Base-by-base conservation (phyloP, 2,329 filamentous ascomycete species). In the Hansfordia pulvinata region DNA sequence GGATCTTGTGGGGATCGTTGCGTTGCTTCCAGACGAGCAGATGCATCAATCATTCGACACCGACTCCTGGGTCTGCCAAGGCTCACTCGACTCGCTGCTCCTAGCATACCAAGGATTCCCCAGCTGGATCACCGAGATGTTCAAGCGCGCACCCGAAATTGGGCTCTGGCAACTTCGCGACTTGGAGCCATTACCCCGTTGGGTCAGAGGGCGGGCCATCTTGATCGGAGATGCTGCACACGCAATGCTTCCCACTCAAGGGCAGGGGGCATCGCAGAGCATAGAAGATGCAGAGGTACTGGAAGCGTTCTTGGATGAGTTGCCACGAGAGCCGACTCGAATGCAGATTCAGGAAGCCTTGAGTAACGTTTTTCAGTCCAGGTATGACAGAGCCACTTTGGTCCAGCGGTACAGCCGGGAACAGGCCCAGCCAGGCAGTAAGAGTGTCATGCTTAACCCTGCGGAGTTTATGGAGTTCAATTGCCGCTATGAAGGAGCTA, bases 121-220 rank as follows among this genome's bases (percentile, higher is more conserved):
- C 0, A 27, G 32, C 0, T 62, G 58, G 58, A 39, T 50, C 2
- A 46, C 42, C 15, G 38, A 37, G 1, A 36, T 50, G 7, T 47
- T 61, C 19, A 31, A 28, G 16, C 33, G 38, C 4, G 46, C 45
- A 2, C 33, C 43, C 6, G 43, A 50, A 22, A 25, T 60, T 2
- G 52, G 49, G 1, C 38, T 62, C 0, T 64, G 58, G 56, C 56
- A 60, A 31, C 38, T 62, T 2, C 51, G 55, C 16, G 58, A 62
- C 31, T 33, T 55, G 15, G 56, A 60, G 25, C 50, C 55, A 0
- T 28, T 61, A n/a, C 30, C 35, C 3, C 49, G 36, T 5, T 56
- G 50, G 51, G 44, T 52, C 46, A 39, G 19, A 4, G 38, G 36
- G 2, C 35, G 36, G n/a, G 26, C 23, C 18, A 21, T 34, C 17